A percentile compares a stretch with the other conserved stretches of the same genome.
Conservation (phyloP, 2,329 filamentous ascomycete species). For the Talaromyces rugulosus region DNA sequence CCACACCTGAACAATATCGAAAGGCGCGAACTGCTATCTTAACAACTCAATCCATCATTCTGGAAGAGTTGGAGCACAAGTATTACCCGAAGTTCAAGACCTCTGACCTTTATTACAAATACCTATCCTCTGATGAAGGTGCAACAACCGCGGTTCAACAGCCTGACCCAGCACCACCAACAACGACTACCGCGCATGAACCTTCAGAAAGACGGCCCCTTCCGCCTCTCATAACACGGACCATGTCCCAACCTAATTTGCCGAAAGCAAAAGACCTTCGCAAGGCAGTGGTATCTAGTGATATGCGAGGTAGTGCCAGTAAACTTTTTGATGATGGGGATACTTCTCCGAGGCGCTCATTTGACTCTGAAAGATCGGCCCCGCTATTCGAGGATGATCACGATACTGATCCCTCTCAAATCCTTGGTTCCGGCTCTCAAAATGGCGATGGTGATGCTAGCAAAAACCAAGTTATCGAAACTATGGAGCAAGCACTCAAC, state of each 20-base stretch:
- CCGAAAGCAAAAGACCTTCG: conserved; percentile 50
- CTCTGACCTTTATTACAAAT: conserved; percentile 95
- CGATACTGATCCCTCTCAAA: conserved; percentile 66
- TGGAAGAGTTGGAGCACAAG: conserved; percentile 77
- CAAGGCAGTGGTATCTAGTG: conserved; percentile 57
- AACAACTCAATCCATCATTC: conserved; percentile 72
- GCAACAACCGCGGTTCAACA: conserved; percentile 33
- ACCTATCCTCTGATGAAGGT: conserved; percentile 78
- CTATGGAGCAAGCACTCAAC: conserved; percentile 86
- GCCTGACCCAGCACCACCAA: conserved; percentile 14
- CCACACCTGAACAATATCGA: conserved; percentile 76
- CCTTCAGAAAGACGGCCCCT: conserved; percentile 35
- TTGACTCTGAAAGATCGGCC: conserved; percentile 61
- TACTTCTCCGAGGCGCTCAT: conserved; percentile 56
- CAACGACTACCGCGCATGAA: conserved; percentile 20
- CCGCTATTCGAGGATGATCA: conserved; percentile 78
- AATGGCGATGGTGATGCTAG: conserved; percentile 50
- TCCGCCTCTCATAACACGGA: conserved; percentile 43
- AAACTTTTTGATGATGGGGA: conserved; percentile 43
- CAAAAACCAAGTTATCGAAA: conserved; percentile 78
- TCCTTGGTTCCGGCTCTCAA: conserved; percentile 68
- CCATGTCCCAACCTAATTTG: conserved; percentile 43
- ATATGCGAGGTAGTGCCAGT: conserved; percentile 47
- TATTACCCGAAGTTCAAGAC: conserved; percentile 84
- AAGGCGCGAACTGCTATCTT: conserved; percentile 77